Conservation (phyloP, 2,329 filamentous ascomycete species). For the Pseudogymnoascus sp. region DNA sequence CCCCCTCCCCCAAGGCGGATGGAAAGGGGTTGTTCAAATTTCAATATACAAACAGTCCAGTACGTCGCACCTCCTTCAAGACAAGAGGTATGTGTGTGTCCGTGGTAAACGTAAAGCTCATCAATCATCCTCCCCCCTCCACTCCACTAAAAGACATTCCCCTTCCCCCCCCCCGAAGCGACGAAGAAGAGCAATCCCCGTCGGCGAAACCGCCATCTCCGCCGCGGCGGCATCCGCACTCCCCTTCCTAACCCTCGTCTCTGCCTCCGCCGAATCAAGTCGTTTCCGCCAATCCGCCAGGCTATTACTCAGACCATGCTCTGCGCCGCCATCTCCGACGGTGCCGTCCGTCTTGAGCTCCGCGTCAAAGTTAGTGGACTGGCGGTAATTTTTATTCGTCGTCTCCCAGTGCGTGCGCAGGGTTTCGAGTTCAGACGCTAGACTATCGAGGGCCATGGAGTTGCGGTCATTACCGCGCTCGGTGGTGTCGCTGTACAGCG, state of each 20-base stretch:
- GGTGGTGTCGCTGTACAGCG: constrained; percentile 36
- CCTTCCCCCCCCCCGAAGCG: neutral
- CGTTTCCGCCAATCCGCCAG: constrained; percentile 74
- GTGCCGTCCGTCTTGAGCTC: constrained; percentile 27
- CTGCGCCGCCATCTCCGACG: constrained; percentile 35
- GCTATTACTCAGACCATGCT: constrained; percentile 53
- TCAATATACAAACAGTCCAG: neutral
- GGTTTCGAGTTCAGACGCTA: constrained; percentile 86
- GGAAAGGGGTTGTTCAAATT: neutral
- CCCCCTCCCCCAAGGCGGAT: too few relatives aligned
- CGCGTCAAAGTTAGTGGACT: constrained; percentile 79
- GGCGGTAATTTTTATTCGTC: constrained; percentile 87
- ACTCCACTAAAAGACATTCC: neutral
- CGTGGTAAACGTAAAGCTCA: constrained; percentile 7
- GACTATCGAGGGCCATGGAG: constrained; percentile 72
- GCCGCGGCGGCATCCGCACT: constrained; percentile 9
- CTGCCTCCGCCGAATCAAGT: constrained; percentile 46
- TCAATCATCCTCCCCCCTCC: neutral
- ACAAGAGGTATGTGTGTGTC: neutral
- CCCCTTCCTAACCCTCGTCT: constrained; percentile 19
- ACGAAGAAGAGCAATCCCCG: too few relatives aligned
- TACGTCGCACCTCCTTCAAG: neutral
- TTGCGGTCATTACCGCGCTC: constrained; percentile 50
- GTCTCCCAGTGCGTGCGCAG: constrained; percentile 90
- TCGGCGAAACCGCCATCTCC: neutral